A percentile compares a stretch with the other conserved stretches of the same genome.
Conservation (phyloP, 345 rosid species). For the Aquilaria yunnanensis region DNA sequence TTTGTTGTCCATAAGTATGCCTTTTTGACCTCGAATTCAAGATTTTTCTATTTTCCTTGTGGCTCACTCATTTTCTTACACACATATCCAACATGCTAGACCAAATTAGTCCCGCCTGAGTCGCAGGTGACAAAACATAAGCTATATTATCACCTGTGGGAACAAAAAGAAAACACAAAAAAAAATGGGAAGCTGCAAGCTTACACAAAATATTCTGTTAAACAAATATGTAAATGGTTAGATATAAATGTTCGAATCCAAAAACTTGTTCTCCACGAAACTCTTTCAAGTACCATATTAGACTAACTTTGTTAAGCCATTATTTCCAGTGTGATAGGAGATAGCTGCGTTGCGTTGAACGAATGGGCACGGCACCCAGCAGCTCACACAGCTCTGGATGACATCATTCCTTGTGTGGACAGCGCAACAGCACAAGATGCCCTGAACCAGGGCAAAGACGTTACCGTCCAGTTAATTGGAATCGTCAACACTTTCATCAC, state of each 20-base stretch:
- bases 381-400: slow-evolving; percentile 80
- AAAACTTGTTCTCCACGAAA: not conserved
- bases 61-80: not conserved
- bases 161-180: not conserved
- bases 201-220: not conserved
- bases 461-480: slow-evolving; percentile 58
- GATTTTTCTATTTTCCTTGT: not conserved
- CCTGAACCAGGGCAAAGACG: slow-evolving; percentile 52
- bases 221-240: not conserved
- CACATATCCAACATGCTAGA: too few species aligned
- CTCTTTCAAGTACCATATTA: not conserved
- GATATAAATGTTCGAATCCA: not conserved
- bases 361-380: slow-evolving; percentile 77
- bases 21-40: not conserved
- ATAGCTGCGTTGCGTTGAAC: slow-evolving; percentile 76
- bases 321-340: slow-evolving; percentile 53
- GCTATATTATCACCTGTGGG: not conserved
- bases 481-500: slow-evolving; percentile 73
- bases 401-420: slow-evolving; percentile 77
- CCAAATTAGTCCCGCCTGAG: too few species aligned
- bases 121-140: not conserved
- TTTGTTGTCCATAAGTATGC: slow-evolving; percentile 82
- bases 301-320: not conserved
- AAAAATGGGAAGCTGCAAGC: not conserved
- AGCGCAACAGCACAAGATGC: slow-evolving; percentile 66